phyloP scores from a whole-genome alignment of 2,329 filamentous ascomycete species.

The Daldinia eschscholtzii region DNA sequence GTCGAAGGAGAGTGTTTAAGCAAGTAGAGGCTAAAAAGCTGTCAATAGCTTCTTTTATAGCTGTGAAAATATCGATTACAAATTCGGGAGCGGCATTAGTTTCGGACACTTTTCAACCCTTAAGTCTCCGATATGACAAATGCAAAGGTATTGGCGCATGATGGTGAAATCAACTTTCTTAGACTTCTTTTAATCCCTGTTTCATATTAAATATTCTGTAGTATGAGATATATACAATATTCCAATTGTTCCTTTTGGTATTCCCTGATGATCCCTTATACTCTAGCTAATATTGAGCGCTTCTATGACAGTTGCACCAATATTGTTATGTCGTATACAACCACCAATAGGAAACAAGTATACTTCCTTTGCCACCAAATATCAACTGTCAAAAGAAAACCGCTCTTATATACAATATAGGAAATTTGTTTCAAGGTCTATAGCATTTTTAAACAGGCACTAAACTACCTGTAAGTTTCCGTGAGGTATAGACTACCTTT shows the following conservation, averaged over 20 bases:
- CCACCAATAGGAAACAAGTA: neutral
- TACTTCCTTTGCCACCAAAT: neutral
- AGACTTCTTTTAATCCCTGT: neutral
- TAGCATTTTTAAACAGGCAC: too few species aligned
- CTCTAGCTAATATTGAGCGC: neutral
- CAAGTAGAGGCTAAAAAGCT: neutral
- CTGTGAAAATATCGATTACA: neutral
- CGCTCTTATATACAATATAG: too few species aligned
- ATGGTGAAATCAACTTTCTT: neutral
- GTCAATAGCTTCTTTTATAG: neutral
- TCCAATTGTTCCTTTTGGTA: neutral
- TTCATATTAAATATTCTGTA: neutral
- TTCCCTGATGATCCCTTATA: neutral
- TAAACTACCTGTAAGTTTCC: too few species aligned
- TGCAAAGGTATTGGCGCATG: neutral
- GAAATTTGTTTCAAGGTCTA: too few species aligned
- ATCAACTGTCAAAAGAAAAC: neutral
- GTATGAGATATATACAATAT: neutral
- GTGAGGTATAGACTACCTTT: too few species aligned
- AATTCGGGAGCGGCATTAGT: neutral
- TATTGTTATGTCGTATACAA: neutral
- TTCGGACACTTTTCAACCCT: neutral
- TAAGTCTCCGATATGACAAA: slow-evolving; percentile 7
- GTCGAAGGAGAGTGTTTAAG: neutral
- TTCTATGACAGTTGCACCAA: too few species aligned